Evolutionary conservation across 2,329 filamentous ascomycete genomes (phyloP), one percentile per base, ranked within the genome.

Genomic region (Sphaerulina musiva): DNA sequence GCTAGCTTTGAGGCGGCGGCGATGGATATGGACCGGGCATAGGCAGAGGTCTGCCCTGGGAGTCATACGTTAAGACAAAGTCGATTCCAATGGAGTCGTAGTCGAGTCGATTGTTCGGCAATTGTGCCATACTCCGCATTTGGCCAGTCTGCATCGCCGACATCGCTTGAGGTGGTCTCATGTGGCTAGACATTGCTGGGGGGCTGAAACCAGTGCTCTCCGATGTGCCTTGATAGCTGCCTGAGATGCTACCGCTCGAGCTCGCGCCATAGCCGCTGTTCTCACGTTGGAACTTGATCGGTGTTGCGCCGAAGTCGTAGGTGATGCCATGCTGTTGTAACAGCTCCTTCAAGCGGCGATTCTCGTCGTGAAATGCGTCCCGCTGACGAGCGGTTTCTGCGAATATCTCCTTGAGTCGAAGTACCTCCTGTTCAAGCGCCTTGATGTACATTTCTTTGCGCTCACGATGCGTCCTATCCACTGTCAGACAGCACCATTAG

Each of bases 371-470:
- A 7, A 91, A 75, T 48, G 81, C 79, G 50, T 91, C 83, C 66
- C 89, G 89, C 68, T 95, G 89, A 62, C 86, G 83, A 6, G 83
- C 80, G 14, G 85, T 80, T 48, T 80, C 83, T 65, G 83, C 84
- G 66, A 85, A 92, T n/a, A 86, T 80, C 68, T 96, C 90, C 69
- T 95, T 93, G 42, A 97, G 77, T 46, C 89, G 85, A 17, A 95
- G 78, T 4, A 97, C 87, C 72, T 97, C 90, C 66, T 92, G 85
- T 72, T 98, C 93, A 12, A 97, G 81, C 9, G 87, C 84, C 71
- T 95, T 95, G 76, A 96, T 95, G 70, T 97, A 97, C 64, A 90
- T 80, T 73, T 97, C 93, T 71, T 97, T 97, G 62, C 93, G 84
- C 74, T 97, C 93, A 53, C 93, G 89, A 72, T 98, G 93, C 14